These are phyloP conservation scores for Pisolithus thermaeus DNA, from an alignment of 1,284 basidiomycete species.

Conservation along the genomic window DNA sequence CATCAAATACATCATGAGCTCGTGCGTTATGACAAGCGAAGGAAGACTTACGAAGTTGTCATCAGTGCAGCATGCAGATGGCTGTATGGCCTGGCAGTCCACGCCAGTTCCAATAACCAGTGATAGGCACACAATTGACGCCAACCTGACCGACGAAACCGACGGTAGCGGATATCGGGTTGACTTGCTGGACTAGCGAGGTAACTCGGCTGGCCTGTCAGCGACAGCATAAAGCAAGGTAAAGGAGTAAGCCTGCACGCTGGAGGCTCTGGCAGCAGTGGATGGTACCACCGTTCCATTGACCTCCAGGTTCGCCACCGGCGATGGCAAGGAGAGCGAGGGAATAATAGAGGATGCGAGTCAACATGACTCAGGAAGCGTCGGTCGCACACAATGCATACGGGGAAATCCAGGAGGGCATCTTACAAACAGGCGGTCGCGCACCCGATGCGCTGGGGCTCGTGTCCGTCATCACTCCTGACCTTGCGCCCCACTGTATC, in stretches of 20 bases:
- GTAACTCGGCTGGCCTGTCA: not conserved
- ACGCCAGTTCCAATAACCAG: conserved; percentile 5
- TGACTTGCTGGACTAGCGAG: not conserved
- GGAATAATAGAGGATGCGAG: conserved; percentile 10
- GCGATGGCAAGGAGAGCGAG: conserved; percentile 16
- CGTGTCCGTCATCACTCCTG: too few species aligned
- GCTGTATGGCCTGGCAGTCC: conserved; percentile 5
- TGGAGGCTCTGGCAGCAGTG: conserved; percentile 19
- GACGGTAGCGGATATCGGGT: not conserved
- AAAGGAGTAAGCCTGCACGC: conserved; percentile 11
- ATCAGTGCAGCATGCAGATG: conserved; percentile 11
- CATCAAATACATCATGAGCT: too few species aligned
- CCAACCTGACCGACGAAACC: conserved; percentile 6
- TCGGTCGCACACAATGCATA: too few species aligned
- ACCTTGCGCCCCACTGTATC: conserved; percentile 10
- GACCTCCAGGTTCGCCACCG: conserved; percentile 18
- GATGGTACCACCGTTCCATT: conserved; percentile 15
- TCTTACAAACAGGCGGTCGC: conserved; percentile 7
- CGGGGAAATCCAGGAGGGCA: too few species aligned
- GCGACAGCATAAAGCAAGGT: not conserved
- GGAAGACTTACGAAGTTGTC: conserved; percentile 8
- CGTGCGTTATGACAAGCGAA: too few species aligned
- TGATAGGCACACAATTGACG: conserved; percentile 6
- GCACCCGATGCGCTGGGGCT: conserved; percentile 4
- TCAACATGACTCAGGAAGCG: conserved; percentile 12